A percentile compares a stretch with the other conserved stretches of the same genome.
These are phyloP conservation scores for Cladosporium oxysporum DNA, from an alignment of 2,329 filamentous ascomycete species.

Conservation along the genomic window DNA sequence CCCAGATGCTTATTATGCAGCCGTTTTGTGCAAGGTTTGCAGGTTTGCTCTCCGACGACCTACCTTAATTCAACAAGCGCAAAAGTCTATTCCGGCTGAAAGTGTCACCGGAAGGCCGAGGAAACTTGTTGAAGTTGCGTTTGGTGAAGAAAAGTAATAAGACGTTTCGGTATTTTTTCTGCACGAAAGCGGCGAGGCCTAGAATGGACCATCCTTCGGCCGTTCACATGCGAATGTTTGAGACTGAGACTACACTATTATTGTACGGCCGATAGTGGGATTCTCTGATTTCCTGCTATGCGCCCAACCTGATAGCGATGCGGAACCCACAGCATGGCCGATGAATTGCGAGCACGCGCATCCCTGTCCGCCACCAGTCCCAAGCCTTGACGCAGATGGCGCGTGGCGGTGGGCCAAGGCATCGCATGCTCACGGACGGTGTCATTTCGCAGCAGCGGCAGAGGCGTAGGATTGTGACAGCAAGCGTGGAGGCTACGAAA, in stretches of 20 bases:
- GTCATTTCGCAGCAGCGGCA: background rate
- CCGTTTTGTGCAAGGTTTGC: background rate
- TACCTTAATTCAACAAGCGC: background rate
- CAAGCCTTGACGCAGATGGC: background rate
- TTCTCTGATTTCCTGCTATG: background rate
- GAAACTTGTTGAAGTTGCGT: background rate
- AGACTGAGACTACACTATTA: background rate
- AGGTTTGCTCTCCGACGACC: background rate
- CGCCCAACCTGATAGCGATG: conserved; percentile 1
- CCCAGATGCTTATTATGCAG: background rate
- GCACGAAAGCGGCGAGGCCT: background rate
- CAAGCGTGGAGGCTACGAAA: background rate
- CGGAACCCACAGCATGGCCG: background rate
- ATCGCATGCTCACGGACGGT: conserved; percentile 1
- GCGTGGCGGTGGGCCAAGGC: background rate
- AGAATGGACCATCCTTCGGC: background rate
- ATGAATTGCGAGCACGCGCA: conserved; percentile 3
- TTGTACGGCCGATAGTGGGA: background rate
- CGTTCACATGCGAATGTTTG: conserved; percentile 1
- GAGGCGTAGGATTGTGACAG: background rate
- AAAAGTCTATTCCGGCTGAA: background rate
- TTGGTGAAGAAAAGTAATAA: background rate
- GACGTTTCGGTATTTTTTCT: conserved; percentile 2
- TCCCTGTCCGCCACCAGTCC: background rate
- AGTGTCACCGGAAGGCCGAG: background rate